Percentiles rank a stretch among this genome's conserved stretches.
phyloP scores from a whole-genome alignment of 106 monocot genomes.

The Hemerocallis citrina region DNA sequence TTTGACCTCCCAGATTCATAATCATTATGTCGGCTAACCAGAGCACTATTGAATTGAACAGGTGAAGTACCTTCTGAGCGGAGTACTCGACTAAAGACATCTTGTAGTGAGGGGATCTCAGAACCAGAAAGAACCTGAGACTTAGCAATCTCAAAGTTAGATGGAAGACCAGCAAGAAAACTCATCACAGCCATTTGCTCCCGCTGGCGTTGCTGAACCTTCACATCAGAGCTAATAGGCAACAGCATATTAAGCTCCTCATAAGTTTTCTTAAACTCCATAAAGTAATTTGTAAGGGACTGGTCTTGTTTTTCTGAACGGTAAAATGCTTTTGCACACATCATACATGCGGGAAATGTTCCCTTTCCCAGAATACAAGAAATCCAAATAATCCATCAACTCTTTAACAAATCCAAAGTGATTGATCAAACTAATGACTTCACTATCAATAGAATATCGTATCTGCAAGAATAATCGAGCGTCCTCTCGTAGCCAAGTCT shows the following conservation, averaged over 20 bases:
- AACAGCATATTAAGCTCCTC: conserved; percentile 10
- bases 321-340: conserved; percentile 3
- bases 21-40: neutral
- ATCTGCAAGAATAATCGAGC: conserved; percentile 7
- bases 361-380: neutral
- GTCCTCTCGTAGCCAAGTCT: neutral
- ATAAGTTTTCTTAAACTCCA: conserved; percentile 3
- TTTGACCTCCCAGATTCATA: neutral
- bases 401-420: conserved; percentile 1
- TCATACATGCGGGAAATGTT: neutral
- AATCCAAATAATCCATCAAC: neutral
- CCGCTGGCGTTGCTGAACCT: neutral
- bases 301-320: neutral
- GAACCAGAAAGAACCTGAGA: conserved; percentile 7
- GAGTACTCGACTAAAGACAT: neutral
- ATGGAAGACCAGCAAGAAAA: neutral
- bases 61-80: neutral
- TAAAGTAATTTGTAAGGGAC: neutral
- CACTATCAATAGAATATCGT: neutral
- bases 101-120: conserved; percentile 3
- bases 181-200: conserved; percentile 1
- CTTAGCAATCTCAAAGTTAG: conserved; percentile 6
- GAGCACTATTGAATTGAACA: neutral
- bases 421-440: neutral
- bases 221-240: neutral